Conservation (phyloP, 2,329 filamentous ascomycete species). For the Colletotrichum melonis region DNA sequence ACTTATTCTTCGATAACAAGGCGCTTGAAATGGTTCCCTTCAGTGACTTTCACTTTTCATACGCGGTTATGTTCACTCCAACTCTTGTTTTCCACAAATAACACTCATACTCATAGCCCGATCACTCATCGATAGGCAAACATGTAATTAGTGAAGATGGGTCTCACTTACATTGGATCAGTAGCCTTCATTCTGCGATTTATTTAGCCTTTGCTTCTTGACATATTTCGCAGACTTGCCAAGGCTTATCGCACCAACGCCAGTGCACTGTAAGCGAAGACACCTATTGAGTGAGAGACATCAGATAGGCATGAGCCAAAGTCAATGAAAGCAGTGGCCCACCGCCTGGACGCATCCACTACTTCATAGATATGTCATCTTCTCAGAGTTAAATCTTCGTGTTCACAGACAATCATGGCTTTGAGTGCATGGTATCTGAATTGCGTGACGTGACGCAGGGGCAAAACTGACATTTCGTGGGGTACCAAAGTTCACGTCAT, state of each 20-base stretch:
- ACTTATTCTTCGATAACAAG: too few relatives aligned
- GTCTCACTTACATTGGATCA: too few relatives aligned
- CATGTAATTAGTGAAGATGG: too few relatives aligned
- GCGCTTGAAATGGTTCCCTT: too few relatives aligned
- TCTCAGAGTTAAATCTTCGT: not conserved
- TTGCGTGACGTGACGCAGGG: not conserved
- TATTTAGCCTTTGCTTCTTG: too few relatives aligned
- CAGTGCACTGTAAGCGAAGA: not conserved
- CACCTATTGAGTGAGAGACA: not conserved
- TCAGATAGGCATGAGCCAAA: not conserved
- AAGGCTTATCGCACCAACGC: not conserved
- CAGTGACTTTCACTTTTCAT: too few relatives aligned
- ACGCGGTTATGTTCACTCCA: too few relatives aligned
- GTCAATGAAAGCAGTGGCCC: not conserved
- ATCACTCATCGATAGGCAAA: too few relatives aligned
- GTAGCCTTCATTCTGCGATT: too few relatives aligned
- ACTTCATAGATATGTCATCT: not conserved
- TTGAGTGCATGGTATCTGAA: not conserved
- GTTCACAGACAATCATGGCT: not conserved
- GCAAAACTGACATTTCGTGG: not conserved
- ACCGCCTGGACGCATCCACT: not conserved
- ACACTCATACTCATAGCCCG: too few relatives aligned
- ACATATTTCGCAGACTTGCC: too few relatives aligned
- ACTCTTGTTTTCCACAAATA: too few relatives aligned
- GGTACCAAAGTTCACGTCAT: not conserved